Conservation (phyloP, 2,329 filamentous ascomycete genomes). For the Sarocladiaceae sp. region DNA sequence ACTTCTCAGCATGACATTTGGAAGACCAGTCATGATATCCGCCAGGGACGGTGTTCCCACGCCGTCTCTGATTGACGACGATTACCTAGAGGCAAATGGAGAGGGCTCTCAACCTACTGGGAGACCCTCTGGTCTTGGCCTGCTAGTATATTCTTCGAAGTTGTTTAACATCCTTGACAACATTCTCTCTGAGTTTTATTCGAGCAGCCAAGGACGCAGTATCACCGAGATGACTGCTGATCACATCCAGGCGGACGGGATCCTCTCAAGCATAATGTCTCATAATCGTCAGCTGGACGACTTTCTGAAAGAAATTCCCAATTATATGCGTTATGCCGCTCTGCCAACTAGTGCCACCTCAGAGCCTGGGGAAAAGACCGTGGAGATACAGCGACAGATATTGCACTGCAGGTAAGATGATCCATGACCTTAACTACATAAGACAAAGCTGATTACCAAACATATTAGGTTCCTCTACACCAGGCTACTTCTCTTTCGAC, state of each 20-base stretch:
- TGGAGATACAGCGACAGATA: constrained; percentile 5
- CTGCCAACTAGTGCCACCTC: neutral
- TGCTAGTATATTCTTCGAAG: constrained; percentile 2
- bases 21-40: constrained; percentile 3
- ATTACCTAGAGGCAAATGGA: neutral
- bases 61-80: constrained; percentile 4
- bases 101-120: neutral
- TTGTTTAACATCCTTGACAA: constrained; percentile 2
- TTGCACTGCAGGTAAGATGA: neutral
- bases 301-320: neutral
- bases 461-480: constrained; percentile 2
- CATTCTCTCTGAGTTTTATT: constrained; percentile 4
- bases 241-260: neutral
- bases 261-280: constrained; percentile 1
- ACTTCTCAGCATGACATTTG: constrained; percentile 6
- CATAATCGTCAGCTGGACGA: constrained; percentile 1
- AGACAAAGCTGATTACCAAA: neutral
- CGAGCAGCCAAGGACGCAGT: constrained; percentile 3
- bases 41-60: neutral
- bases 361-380: neutral
- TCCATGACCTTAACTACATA: neutral
- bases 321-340: neutral
- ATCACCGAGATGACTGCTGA: constrained; percentile 6
- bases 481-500: neutral
- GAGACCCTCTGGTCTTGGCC: neutral